Evolutionary conservation across 2,329 filamentous ascomycete species (phyloP).

Genomic region (Colletotrichum ledebouriae): DNA sequence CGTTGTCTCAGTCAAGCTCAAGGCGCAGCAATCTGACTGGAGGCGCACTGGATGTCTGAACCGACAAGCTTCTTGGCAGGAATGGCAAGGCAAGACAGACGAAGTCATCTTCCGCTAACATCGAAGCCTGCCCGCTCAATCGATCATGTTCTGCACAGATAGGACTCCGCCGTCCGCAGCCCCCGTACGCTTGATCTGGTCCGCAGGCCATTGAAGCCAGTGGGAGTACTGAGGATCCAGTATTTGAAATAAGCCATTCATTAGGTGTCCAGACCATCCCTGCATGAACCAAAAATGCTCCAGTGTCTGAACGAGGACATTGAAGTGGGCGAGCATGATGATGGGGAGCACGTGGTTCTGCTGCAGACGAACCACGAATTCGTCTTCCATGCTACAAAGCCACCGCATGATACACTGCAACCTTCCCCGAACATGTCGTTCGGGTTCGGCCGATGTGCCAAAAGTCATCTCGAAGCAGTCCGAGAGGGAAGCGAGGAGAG

Average conservation of each 20-base stretch:
- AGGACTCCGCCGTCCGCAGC: conserved; percentile 45
- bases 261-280: conserved; percentile 43
- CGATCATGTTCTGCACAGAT: conserved; percentile 39
- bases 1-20: too few species aligned
- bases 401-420: conserved; percentile 41
- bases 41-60: too few species aligned
- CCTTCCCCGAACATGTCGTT: conserved; percentile 8
- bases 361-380: conserved; percentile 34
- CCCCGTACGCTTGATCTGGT: conserved; percentile 16
- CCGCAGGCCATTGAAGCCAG: conserved; percentile 30
- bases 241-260: conserved; percentile 31
- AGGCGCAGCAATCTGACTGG: too few species aligned
- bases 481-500: background rate
- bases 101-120: too few species aligned
- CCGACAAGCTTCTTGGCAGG: background rate
- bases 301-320: conserved; percentile 39
- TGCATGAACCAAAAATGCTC: conserved; percentile 45
- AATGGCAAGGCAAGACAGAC: too few species aligned
- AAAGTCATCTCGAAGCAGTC: conserved; percentile 40
- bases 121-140: conserved; percentile 5
- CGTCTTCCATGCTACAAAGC: conserved; percentile 40
- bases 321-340: conserved; percentile 43
- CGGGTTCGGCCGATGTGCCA: conserved; percentile 30
- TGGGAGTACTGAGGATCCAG: conserved; percentile 18
- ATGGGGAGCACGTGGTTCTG: conserved; percentile 40